These are phyloP conservation scores for Uronychia binucleata DNA, from an alignment of 73 alveolate species.

Conservation along the genomic window DNA sequence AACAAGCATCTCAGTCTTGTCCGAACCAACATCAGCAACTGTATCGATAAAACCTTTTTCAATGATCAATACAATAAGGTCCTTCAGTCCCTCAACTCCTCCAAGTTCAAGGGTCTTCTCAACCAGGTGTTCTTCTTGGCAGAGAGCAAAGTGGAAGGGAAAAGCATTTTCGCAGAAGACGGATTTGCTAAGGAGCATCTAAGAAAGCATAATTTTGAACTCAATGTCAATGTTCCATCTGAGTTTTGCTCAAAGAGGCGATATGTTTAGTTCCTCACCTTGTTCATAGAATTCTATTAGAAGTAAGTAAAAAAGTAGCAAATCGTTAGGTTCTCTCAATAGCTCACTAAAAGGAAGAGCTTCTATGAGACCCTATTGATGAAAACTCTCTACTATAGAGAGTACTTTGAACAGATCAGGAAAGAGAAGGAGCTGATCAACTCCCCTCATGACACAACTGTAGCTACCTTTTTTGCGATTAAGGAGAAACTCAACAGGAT, in stretches of 20 bases:
- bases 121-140: background rate
- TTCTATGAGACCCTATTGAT: slow-evolving; percentile 44
- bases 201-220: background rate
- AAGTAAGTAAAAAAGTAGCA: background rate
- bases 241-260: slow-evolving; percentile 4
- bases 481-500: slow-evolving; percentile 25
- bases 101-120: background rate
- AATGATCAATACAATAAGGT: slow-evolving; percentile 10
- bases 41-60: background rate
- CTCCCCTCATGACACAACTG: slow-evolving; percentile 2
- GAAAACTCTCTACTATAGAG: slow-evolving; percentile 21
- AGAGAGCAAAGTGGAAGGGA: background rate
- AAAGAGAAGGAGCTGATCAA: slow-evolving; percentile 11
- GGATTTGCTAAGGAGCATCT: background rate
- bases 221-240: background rate
- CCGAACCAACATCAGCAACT: background rate
- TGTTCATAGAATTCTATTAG: slow-evolving; percentile 37
- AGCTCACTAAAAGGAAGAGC: slow-evolving; percentile 14
- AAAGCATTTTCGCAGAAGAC: background rate
- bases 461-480: background rate
- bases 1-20: slow-evolving; percentile 11
- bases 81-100: slow-evolving; percentile 12
- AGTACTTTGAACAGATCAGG: slow-evolving; percentile 40
- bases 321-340: slow-evolving; percentile 15
- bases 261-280: slow-evolving; percentile 22